Evolutionary conservation across 176 grass and related monocot species (phyloP).

Genomic region (Oryza meridionalis): DNA sequence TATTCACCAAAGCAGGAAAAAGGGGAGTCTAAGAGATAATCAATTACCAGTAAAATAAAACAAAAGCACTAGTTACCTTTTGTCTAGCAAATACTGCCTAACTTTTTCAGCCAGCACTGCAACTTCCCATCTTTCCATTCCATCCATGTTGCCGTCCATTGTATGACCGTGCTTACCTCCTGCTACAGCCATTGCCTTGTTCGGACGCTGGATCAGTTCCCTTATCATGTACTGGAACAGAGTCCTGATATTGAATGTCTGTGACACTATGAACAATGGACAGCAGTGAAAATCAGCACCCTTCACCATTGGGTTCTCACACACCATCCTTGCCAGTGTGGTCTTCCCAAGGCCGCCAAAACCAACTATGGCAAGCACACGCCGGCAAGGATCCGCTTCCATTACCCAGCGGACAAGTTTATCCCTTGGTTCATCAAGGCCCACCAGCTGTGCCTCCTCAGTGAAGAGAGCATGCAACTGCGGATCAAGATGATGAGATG

Average conservation of each 20-base stretch:
- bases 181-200: constrained; percentile 16
- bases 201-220: constrained; percentile 25
- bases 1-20: too few species aligned
- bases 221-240: constrained; percentile 44
- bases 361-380: constrained; percentile 42
- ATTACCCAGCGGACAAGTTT: constrained; percentile 32
- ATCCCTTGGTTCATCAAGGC: constrained; percentile 37
- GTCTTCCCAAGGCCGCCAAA: constrained; percentile 44
- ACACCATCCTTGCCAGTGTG: constrained; percentile 43
- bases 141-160: constrained; percentile 15
- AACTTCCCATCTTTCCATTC: constrained; percentile 38
- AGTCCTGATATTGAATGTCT: constrained; percentile 34
- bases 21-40: not conserved
- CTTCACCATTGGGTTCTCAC: constrained; percentile 28
- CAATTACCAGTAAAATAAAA: not conserved
- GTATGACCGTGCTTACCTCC: constrained; percentile 6
- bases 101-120: constrained; percentile 33
- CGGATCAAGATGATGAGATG: constrained; percentile 29
- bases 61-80: not conserved
- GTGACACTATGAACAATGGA: constrained; percentile 45
- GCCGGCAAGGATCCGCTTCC: constrained; percentile 9
- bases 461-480: constrained; percentile 47
- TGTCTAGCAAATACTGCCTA: constrained; percentile 45
- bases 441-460: constrained; percentile 46
- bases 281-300: constrained; percentile 33